A percentile compares a stretch with the other conserved stretches of the same genome.
Evolutionary conservation across 2,329 filamentous ascomycete species (phyloP).

Genomic region (Colletotrichum neosansevieriae): DNA sequence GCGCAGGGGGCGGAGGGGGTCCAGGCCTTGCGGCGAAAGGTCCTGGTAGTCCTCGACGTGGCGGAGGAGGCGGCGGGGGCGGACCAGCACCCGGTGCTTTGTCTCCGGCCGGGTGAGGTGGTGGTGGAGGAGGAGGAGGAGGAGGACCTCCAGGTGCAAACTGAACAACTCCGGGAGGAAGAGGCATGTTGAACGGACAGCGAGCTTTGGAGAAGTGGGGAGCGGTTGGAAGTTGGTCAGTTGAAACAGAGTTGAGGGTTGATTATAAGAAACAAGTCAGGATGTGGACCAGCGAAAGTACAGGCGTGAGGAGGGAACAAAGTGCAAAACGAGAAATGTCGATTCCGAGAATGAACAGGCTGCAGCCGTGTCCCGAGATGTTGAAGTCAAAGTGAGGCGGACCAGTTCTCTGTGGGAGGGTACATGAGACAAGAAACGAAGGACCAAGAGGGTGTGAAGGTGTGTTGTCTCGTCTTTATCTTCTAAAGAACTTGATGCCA

Average conservation of each 20-base stretch:
- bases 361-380: slow-evolving; percentile 2
- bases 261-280: slow-evolving; percentile 8
- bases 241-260: background rate
- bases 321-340: background rate
- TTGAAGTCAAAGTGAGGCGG: slow-evolving; percentile 36
- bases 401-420: slow-evolving; percentile 15
- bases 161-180: slow-evolving; percentile 11
- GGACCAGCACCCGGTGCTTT: background rate
- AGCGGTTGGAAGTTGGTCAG: slow-evolving; percentile 7
- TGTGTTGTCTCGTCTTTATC: slow-evolving; percentile 22
- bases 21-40: background rate
- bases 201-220: background rate
- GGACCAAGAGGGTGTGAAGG: slow-evolving; percentile 26
- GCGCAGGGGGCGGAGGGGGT: slow-evolving; percentile 7
- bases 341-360: background rate
- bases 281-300: background rate
- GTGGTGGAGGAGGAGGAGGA: slow-evolving; percentile 2
- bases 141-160: background rate
- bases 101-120: slow-evolving; percentile 12
- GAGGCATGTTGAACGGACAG: slow-evolving; percentile 24
- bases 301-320: background rate
- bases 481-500: background rate
- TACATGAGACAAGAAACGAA: slow-evolving; percentile 30
- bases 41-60: background rate
- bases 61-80: slow-evolving; percentile 19